Evolutionary conservation across 164 flowering plant genomes (phyloP).

Genomic region (Pachysandra terminalis): DNA sequence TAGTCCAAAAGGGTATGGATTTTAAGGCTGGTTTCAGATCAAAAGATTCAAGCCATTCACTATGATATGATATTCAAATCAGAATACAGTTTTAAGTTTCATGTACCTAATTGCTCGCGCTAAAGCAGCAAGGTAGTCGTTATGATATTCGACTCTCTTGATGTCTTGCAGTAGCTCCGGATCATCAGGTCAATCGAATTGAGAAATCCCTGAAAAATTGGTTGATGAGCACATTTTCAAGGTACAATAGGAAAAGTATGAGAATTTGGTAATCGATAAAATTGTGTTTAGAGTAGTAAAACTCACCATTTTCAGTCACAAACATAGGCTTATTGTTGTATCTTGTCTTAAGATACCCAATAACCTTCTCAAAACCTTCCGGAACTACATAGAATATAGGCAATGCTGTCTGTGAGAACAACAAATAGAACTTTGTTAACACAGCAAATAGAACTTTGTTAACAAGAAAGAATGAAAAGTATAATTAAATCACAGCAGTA

Average conservation of each 20-base stretch:
- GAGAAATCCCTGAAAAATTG: conserved; percentile 24
- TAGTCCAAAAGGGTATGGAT: too few relatives aligned
- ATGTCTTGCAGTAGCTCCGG: conserved; percentile 27
- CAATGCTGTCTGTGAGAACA: conserved; percentile 30
- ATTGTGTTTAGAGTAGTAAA: too few relatives aligned
- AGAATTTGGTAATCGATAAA: too few relatives aligned
- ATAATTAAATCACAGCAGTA: too few relatives aligned
- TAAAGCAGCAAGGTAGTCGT: conserved; percentile 41
- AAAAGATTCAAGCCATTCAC: too few relatives aligned
- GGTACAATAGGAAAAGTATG: too few relatives aligned
- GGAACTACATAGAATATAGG: conserved; percentile 42
- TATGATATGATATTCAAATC: too few relatives aligned
- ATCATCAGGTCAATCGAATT: conserved; percentile 8
- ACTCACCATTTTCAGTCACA: conserved; percentile 60
- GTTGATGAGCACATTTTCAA: not conserved
- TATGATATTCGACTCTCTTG: conserved; percentile 39
- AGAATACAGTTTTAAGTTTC: too few relatives aligned
- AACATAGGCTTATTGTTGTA: conserved; percentile 49
- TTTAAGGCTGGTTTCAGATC: too few relatives aligned
- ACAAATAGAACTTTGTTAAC: too few relatives aligned
- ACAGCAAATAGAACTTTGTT: too few relatives aligned
- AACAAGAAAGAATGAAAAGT: too few relatives aligned
- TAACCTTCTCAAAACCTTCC: conserved; percentile 44
- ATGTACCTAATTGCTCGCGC: conserved; percentile 43
- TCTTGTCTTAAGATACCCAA: conserved; percentile 39